These are phyloP conservation scores for Venustampulla echinocandica DNA, from an alignment of 495 filamentous ascomycete species.

Conservation along the genomic window DNA sequence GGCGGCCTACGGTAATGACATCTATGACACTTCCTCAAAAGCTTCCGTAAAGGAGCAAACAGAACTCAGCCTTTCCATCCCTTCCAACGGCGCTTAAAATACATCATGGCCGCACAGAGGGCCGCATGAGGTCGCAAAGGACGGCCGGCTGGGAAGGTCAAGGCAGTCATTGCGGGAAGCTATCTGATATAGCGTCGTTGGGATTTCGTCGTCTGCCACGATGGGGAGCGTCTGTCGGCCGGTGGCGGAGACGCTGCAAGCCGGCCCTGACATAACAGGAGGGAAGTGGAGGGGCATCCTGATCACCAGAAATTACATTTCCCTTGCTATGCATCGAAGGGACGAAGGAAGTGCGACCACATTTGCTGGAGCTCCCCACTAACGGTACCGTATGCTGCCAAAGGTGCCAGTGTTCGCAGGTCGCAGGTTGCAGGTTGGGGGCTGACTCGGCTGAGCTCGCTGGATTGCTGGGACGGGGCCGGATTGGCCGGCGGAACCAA, in stretches of 20 bases:
- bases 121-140: constrained; percentile 11
- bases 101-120: constrained; percentile 10
- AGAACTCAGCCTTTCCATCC: constrained; percentile 19
- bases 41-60: constrained; percentile 9
- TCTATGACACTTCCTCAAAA: constrained; percentile 12
- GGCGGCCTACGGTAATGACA: constrained; percentile 14
- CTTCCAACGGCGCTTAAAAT: constrained; percentile 6
- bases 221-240: too few relatives aligned
- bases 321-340: background rate
- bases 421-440: too few relatives aligned
- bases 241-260: too few relatives aligned
- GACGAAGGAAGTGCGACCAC: background rate
- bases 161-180: too few relatives aligned
- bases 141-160: constrained; percentile 24
- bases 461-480: background rate
- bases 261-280: too few relatives aligned
- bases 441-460: background rate
- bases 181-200: too few relatives aligned
- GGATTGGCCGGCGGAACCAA: too few relatives aligned
- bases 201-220: too few relatives aligned
- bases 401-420: too few relatives aligned
- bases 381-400: too few relatives aligned
- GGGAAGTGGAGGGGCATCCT: too few relatives aligned
- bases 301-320: too few relatives aligned
- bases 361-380: background rate